Percentiles rank a stretch among this genome's conserved stretches.
These are phyloP conservation scores for Santalum album DNA, from an alignment of 164 flowering plant species.

Conservation along the genomic window DNA sequence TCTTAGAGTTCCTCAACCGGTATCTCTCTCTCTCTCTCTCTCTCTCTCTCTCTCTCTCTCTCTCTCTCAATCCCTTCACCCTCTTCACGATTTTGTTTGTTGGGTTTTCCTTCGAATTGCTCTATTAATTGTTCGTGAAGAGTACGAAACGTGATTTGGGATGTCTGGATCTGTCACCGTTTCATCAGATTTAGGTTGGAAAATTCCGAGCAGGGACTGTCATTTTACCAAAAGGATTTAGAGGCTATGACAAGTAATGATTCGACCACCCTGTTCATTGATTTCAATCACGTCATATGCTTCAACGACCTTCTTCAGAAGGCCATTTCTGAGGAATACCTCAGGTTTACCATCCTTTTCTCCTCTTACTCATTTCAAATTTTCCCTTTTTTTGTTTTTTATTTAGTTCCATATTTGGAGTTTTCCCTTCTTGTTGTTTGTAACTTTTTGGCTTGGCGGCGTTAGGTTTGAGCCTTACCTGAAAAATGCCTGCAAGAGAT, in stretches of 20 bases:
- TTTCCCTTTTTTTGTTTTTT: neutral
- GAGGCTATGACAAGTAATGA: constrained; percentile 63
- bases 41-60: neutral
- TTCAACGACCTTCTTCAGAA: constrained; percentile 68
- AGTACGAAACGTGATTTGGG: too few relatives aligned
- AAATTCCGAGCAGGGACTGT: constrained; percentile 26
- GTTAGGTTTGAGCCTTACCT: constrained; percentile 70
- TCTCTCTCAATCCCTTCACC: too few relatives aligned
- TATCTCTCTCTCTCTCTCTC: constrained; percentile 6
- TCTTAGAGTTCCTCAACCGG: constrained; percentile 86
- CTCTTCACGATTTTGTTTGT: too few relatives aligned
- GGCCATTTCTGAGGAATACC: constrained; percentile 75
- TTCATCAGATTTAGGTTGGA: constrained; percentile 39
- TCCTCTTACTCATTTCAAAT: neutral
- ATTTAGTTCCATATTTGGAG: neutral
- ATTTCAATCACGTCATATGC: constrained; percentile 87
- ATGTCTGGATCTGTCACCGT: neutral
- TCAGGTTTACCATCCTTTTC: constrained; percentile 39
- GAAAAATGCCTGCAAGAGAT: constrained; percentile 92
- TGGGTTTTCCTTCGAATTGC: too few relatives aligned
- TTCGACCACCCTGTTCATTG: constrained; percentile 83
- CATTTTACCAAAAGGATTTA: constrained; percentile 64
- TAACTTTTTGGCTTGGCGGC: neutral
- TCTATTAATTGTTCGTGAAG: too few relatives aligned
- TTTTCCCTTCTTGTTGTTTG: neutral